These are phyloP conservation scores for Phialophora chinensis DNA, from an alignment of 2,329 filamentous ascomycete genomes.

Conservation along the genomic window DNA sequence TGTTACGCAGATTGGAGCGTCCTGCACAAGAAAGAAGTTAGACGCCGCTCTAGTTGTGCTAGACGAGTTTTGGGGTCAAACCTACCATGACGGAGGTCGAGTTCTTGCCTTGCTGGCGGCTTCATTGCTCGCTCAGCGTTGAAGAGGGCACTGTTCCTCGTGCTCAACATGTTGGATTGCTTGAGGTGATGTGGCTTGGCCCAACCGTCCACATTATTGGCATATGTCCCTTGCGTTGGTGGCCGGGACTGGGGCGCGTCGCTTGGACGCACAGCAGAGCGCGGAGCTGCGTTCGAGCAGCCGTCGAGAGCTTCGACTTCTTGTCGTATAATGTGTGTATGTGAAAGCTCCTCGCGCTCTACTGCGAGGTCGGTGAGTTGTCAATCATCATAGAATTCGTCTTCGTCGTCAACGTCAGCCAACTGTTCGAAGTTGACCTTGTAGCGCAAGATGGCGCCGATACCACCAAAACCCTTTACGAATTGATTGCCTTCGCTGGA, in stretches of 20 bases:
- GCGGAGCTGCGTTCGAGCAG: conserved; percentile 42
- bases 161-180: conserved; percentile 15
- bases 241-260: conserved; percentile 33
- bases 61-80: conserved; percentile 3
- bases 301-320: conserved; percentile 5
- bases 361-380: conserved; percentile 37
- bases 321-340: conserved; percentile 58
- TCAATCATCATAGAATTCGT: conserved; percentile 82
- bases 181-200: conserved; percentile 24
- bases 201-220: conserved; percentile 4
- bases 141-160: conserved; percentile 10
- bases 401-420: conserved; percentile 82
- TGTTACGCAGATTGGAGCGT: conserved; percentile 38
- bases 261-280: conserved; percentile 31
- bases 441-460: conserved; percentile 96
- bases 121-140: conserved; percentile 34
- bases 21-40: conserved; percentile 28
- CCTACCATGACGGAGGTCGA: conserved; percentile 39
- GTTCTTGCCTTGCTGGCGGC: conserved; percentile 38
- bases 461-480: conserved; percentile 98
- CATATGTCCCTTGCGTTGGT: conserved; percentile 13
- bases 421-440: conserved; percentile 99
- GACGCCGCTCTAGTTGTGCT: background rate
- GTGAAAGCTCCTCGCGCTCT: conserved; percentile 74
- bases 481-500: conserved; percentile 99